These are phyloP conservation scores for Trichoderma polysporum DNA, from an alignment of 2,329 filamentous ascomycete genomes.

Conservation along the genomic window DNA sequence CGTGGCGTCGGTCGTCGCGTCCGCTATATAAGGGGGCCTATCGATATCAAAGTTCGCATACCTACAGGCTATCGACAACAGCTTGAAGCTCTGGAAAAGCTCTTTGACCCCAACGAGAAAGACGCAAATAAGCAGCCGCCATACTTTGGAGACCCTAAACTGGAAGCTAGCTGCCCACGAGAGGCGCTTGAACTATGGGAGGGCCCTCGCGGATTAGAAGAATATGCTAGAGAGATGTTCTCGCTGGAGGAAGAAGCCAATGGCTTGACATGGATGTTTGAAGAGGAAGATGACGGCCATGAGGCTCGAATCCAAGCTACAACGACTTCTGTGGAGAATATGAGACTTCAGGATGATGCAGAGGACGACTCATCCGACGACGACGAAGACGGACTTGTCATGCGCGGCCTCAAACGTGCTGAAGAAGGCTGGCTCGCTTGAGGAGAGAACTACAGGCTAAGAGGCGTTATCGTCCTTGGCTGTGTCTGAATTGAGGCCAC, in stretches of 20 bases:
- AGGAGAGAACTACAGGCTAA: conserved; percentile 15
- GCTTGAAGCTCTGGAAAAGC: conserved; percentile 65
- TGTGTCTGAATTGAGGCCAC: not conserved
- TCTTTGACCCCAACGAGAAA: conserved; percentile 53
- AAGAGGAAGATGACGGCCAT: conserved; percentile 46
- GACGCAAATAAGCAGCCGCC: conserved; percentile 59
- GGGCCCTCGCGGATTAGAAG: conserved; percentile 83
- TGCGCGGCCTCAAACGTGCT: conserved; percentile 56
- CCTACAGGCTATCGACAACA: conserved; percentile 87
- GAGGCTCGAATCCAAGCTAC: conserved; percentile 39
- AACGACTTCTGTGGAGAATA: conserved; percentile 39
- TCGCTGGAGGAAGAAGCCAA: conserved; percentile 93
- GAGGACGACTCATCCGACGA: conserved; percentile 46
- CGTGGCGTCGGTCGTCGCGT: conserved; percentile 76
- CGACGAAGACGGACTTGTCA: conserved; percentile 58
- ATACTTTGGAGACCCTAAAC: conserved; percentile 58
- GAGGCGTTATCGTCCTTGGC: not conserved
- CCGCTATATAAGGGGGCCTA: conserved; percentile 72
- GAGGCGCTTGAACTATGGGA: conserved; percentile 86
- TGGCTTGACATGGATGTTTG: conserved; percentile 87
- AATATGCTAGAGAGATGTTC: conserved; percentile 93
- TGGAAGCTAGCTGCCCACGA: conserved; percentile 66
- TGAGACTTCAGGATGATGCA: conserved; percentile 41
- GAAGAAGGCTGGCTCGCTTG: conserved; percentile 62
- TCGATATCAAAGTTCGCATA: conserved; percentile 82